These are phyloP conservation scores for Aspergillus diversus DNA, from an alignment of 495 filamentous ascomycete genomes.

Conservation along the genomic window DNA sequence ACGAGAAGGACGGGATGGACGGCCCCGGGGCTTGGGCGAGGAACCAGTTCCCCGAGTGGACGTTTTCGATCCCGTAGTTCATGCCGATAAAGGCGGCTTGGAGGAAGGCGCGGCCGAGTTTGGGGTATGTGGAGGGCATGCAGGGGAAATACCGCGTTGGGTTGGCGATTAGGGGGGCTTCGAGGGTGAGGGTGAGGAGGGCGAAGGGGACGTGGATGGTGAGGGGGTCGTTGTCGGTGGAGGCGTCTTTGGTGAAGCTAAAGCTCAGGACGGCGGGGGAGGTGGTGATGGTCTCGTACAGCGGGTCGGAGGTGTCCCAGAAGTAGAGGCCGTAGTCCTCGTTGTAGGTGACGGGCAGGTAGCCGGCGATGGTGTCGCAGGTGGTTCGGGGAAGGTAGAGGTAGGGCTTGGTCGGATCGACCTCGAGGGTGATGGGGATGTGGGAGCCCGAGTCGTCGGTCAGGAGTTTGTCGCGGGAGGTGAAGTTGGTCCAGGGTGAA, in stretches of 20 bases:
- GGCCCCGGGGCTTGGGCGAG: slow-evolving; percentile 54
- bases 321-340: slow-evolving; percentile 47
- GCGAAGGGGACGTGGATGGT: slow-evolving; percentile 58
- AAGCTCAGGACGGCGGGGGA: slow-evolving; percentile 56
- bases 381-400: slow-evolving; percentile 52
- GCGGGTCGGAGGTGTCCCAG: slow-evolving; percentile 49
- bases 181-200: slow-evolving; percentile 56
- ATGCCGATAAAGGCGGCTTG: slow-evolving; percentile 60
- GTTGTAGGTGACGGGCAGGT: slow-evolving; percentile 50
- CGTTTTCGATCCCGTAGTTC: slow-evolving; percentile 42
- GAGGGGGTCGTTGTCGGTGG: slow-evolving; percentile 33
- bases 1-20: slow-evolving; percentile 22
- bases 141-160: slow-evolving; percentile 58
- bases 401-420: slow-evolving; percentile 50
- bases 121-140: slow-evolving; percentile 28
- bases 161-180: slow-evolving; percentile 45
- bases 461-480: slow-evolving; percentile 39
- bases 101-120: slow-evolving; percentile 58
- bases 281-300: slow-evolving; percentile 46
- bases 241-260: slow-evolving; percentile 40
- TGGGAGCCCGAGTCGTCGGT: slow-evolving; percentile 34
- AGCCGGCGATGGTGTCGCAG: slow-evolving; percentile 50
- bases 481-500: slow-evolving; percentile 44
- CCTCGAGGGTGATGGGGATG: slow-evolving; percentile 26
- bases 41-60: slow-evolving; percentile 40